Conservation (phyloP, 345 rosid species). For the Gossypium herbaceum region DNA sequence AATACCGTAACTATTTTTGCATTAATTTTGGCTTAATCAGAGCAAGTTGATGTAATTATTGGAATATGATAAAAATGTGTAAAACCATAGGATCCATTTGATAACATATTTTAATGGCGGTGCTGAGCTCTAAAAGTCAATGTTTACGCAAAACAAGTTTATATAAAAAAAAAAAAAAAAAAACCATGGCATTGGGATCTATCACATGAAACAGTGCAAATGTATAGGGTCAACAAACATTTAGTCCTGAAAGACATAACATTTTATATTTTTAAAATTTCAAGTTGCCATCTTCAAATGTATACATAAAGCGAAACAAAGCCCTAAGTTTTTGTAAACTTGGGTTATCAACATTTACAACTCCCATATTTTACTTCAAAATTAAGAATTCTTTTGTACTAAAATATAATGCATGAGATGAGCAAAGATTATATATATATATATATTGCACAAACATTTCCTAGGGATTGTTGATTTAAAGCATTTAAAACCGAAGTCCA, state of each 20-base stretch:
- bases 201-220: not conserved
- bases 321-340: not conserved
- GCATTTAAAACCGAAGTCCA: not conserved
- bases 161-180: too few species aligned
- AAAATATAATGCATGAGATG: too few species aligned
- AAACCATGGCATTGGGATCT: not conserved
- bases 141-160: not conserved
- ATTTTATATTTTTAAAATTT: not conserved
- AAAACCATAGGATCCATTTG: not conserved
- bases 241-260: not conserved
- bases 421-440: not conserved
- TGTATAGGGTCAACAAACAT: not conserved
- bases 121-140: not conserved
- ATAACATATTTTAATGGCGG: not conserved
- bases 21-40: too few species aligned
- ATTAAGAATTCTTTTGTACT: too few species aligned
- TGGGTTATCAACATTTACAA: not conserved
- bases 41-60: too few species aligned
- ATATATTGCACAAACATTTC: not conserved
- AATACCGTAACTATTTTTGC: fast-evolving
- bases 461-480: not conserved
- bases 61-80: too few species aligned
- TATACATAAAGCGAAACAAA: not conserved
- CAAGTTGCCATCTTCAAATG: not conserved
- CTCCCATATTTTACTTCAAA: too few species aligned